A percentile compares a stretch with the other conserved stretches of the same genome.
Conservation (phyloP, 2,329 filamentous ascomycete genomes). For the Aspergillus alliaceus region DNA sequence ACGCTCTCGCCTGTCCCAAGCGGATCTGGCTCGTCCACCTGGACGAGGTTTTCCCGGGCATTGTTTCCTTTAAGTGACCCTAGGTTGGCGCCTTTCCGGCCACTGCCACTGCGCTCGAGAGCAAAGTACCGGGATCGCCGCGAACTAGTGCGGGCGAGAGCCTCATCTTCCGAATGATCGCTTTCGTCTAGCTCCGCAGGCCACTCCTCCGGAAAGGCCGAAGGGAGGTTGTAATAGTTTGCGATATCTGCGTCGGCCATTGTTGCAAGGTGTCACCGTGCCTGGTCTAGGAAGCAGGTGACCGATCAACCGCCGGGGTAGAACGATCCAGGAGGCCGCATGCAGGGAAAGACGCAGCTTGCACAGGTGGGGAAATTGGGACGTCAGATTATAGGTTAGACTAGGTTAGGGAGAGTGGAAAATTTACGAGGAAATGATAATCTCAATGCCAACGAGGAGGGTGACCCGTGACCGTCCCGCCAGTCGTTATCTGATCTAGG, state of each 20-base stretch:
- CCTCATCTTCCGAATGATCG: conserved; percentile 64
- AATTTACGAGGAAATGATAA: not conserved
- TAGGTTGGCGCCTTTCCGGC: conserved; percentile 64
- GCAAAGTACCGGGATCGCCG: conserved; percentile 76
- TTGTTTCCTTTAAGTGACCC: conserved; percentile 68
- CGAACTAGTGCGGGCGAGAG: conserved; percentile 39
- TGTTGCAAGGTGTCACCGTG: conserved; percentile 22
- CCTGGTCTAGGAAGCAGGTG: not conserved
- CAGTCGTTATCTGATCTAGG: conserved; percentile 20
- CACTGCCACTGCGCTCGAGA: conserved; percentile 72
- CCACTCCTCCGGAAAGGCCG: conserved; percentile 79
- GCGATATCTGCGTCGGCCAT: conserved; percentile 77
- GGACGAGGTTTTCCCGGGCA: conserved; percentile 74
- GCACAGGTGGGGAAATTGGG: conserved; percentile 8
- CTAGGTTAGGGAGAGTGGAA: not conserved
- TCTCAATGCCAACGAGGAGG: not conserved
- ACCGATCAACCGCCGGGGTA: conserved; percentile 4
- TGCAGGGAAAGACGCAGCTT: conserved; percentile 15
- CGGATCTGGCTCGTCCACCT: conserved; percentile 90
- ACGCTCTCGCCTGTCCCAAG: conserved; percentile 87
- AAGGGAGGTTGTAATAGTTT: conserved; percentile 85
- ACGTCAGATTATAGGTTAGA: not conserved
- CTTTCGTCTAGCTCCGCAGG: conserved; percentile 76
- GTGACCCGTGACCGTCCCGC: not conserved
- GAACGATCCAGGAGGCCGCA: conserved; percentile 9